Percentiles rank a stretch among this genome's conserved stretches.
phyloP scores from a whole-genome alignment of 2,329 filamentous ascomycete species.

The Fusarium camptoceras region DNA sequence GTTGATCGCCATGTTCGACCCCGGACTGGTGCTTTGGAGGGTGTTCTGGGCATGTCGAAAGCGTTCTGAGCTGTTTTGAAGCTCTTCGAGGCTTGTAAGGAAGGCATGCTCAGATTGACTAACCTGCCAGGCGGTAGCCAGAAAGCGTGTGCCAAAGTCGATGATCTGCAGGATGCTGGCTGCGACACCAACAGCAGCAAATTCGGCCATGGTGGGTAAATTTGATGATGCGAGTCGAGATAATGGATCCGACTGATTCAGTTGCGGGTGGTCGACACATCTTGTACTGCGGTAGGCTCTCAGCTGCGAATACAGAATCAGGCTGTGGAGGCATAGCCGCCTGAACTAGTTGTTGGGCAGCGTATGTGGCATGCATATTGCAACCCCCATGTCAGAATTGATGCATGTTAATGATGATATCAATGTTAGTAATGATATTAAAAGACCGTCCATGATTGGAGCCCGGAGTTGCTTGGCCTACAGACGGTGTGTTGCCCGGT shows the following conservation, averaged over 20 bases:
- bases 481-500: background rate
- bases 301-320: background rate
- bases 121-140: background rate
- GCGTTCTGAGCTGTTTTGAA: background rate
- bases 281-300: background rate
- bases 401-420: background rate
- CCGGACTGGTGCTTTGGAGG: background rate
- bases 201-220: conserved; percentile 1
- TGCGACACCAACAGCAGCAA: conserved; percentile 7
- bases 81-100: background rate
- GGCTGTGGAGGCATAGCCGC: background rate
- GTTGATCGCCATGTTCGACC: background rate
- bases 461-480: background rate
- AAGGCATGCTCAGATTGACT: background rate
- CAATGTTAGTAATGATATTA: rapidly evolving
- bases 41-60: background rate
- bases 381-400: background rate
- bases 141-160: conserved; percentile 21
- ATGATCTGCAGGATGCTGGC: conserved; percentile 12
- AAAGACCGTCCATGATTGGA: background rate
- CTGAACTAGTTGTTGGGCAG: background rate
- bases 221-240: rapidly evolving
- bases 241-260: rapidly evolving
- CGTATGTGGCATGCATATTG: background rate
- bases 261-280: background rate